Conservation (phyloP, 345 rosid genomes). For the Aquilaria yunnanensis region DNA sequence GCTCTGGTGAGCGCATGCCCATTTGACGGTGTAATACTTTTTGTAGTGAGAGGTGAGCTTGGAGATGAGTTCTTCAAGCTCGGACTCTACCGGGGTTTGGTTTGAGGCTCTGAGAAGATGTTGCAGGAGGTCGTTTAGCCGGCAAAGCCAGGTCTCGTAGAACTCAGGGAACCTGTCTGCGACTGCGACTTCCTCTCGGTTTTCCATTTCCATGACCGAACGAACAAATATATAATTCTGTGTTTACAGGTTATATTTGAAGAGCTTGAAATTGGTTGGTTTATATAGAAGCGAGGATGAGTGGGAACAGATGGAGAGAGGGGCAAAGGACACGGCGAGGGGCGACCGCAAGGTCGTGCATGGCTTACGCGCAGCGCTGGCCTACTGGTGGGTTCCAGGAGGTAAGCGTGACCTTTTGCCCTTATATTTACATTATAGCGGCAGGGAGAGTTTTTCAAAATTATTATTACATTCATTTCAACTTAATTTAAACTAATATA, state of each 20-base stretch:
- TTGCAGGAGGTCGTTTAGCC: constrained; percentile 42
- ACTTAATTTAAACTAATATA: no score
- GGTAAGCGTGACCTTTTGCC: constrained; percentile 30
- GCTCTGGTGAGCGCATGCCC: constrained; percentile 65
- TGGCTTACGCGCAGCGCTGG: constrained; percentile 54
- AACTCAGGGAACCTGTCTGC: constrained; percentile 49
- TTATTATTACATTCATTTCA: no score
- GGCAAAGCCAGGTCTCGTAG: constrained; percentile 49
- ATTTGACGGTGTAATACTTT: constrained; percentile 66
- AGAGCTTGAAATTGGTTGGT: not conserved
- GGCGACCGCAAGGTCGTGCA: constrained; percentile 24
- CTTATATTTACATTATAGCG: not conserved
- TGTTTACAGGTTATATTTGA: not conserved
- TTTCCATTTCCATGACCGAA: no score
- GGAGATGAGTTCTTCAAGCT: constrained; percentile 40
- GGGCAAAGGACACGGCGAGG: constrained; percentile 20
- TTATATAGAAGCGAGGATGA: constrained; percentile 10
- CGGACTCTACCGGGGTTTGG: constrained; percentile 9
- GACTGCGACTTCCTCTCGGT: constrained; percentile 30
- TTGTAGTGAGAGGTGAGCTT: constrained; percentile 66
- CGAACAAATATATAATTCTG: not conserved
- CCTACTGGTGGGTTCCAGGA: constrained; percentile 12
- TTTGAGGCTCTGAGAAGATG: constrained; percentile 25
- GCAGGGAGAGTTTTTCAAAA: no score
- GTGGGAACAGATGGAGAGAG: constrained; percentile 25